These are phyloP conservation scores for Rhinocladiella mackenziei DNA, from an alignment of 2,329 filamentous ascomycete species.

Conservation along the genomic window DNA sequence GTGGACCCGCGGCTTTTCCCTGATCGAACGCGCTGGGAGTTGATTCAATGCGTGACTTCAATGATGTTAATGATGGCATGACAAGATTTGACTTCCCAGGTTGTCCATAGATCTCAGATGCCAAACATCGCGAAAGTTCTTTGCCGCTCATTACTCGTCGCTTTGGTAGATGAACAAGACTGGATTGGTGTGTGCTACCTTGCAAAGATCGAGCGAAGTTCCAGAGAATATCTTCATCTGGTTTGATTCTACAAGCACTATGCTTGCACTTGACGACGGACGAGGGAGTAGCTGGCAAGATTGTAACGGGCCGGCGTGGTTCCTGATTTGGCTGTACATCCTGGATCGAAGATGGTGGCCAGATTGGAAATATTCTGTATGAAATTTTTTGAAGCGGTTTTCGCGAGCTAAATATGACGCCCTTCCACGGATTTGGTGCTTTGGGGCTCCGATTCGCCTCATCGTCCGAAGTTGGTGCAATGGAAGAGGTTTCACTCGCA, in stretches of 20 bases:
- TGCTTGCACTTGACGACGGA: conserved; percentile 15
- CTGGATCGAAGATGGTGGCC: conserved; percentile 24
- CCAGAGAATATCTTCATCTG: conserved; percentile 19
- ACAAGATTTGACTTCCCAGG: neutral
- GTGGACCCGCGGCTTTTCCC: conserved; percentile 64
- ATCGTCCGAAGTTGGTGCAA: conserved; percentile 11
- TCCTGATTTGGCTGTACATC: conserved; percentile 9
- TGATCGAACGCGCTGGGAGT: conserved; percentile 75
- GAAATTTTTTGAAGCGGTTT: conserved; percentile 10
- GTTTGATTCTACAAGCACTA: conserved; percentile 2
- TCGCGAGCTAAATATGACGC: conserved; percentile 23
- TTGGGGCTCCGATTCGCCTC: conserved; percentile 13
- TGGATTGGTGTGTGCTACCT: too few species aligned
- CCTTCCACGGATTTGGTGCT: conserved; percentile 25
- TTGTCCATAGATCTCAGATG: conserved; percentile 1
- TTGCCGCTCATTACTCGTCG: conserved; percentile 20
- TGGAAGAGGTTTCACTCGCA: conserved; percentile 13
- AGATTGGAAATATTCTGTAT: conserved; percentile 9
- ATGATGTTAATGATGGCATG: too few species aligned
- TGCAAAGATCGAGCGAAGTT: conserved; percentile 10
- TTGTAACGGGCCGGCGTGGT: neutral
- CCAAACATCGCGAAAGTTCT: neutral
- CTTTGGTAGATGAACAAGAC: conserved; percentile 8
- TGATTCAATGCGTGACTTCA: conserved; percentile 47
- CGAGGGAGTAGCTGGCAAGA: neutral